Evolutionary conservation across 805 yeast genomes (phyloP).

Genomic region (Diddensiella santjacobensis): DNA sequence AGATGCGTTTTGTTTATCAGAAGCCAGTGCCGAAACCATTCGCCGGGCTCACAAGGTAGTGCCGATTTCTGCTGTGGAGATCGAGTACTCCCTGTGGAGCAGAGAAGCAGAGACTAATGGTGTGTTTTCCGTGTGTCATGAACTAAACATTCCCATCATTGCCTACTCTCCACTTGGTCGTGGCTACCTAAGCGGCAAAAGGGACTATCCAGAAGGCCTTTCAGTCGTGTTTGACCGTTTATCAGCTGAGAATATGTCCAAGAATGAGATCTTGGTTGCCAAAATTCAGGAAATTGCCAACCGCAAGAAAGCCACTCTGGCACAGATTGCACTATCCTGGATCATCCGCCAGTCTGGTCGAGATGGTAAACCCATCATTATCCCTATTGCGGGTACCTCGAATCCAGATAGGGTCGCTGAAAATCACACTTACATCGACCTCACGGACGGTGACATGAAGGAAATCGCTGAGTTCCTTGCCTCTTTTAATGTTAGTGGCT

Average conservation of each 20-base stretch:
- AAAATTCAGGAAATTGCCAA: conserved; percentile 50
- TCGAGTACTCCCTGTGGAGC: conserved; percentile 72
- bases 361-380: conserved; percentile 45
- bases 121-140: conserved; percentile 53
- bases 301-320: conserved; percentile 44
- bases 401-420: conserved; percentile 55
- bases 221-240: conserved; percentile 49
- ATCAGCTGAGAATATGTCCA: conserved; percentile 49
- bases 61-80: conserved; percentile 67
- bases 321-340: conserved; percentile 74
- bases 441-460: conserved; percentile 55
- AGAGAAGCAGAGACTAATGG: conserved; percentile 62
- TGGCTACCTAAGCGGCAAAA: conserved; percentile 70
- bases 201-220: conserved; percentile 45
- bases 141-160: conserved; percentile 58
- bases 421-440: conserved; percentile 45
- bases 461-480: conserved; percentile 47
- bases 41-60: conserved; percentile 50
- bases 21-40: conserved; percentile 61
- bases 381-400: conserved; percentile 80
- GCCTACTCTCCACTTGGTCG: conserved; percentile 83
- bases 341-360: conserved; percentile 40
- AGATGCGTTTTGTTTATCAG: conserved; percentile 71
- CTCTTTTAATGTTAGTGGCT: conserved; percentile 49
- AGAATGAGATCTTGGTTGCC: conserved; percentile 50